phyloP scores from a whole-genome alignment of 805 yeast species.

The Saccharomycopsis synnaedendra region DNA sequence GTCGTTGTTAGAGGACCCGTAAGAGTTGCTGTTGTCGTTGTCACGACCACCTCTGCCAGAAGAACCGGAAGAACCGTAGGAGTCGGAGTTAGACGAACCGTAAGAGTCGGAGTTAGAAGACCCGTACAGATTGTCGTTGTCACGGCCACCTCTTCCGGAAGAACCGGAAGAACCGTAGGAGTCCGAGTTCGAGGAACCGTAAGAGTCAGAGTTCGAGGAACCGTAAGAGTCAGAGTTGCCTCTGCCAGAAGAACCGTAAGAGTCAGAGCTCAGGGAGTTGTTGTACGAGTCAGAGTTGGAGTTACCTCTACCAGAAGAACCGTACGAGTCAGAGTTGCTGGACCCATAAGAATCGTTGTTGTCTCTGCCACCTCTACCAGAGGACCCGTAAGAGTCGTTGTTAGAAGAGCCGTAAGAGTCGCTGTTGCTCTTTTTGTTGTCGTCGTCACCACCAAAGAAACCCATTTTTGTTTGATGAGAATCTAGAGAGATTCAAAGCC shows the following conservation, averaged over 20 bases:
- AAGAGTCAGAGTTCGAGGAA: conserved; percentile 17
- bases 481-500: neutral
- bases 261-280: conserved; percentile 16
- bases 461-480: conserved; percentile 8
- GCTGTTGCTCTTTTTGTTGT: conserved; percentile 17
- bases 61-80: conserved; percentile 20
- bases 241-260: conserved; percentile 24
- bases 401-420: conserved; percentile 14
- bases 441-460: conserved; percentile 20
- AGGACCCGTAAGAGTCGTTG: conserved; percentile 19
- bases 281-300: conserved; percentile 19
- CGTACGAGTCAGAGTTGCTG: conserved; percentile 15
- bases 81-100: conserved; percentile 19
- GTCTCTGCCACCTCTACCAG: conserved; percentile 17
- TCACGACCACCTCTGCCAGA: neutral
- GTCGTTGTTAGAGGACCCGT: conserved; percentile 18
- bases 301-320: conserved; percentile 15
- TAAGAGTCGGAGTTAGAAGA: conserved; percentile 21
- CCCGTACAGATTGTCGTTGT: conserved; percentile 26
- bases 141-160: conserved; percentile 14
- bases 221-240: conserved; percentile 23
- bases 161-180: conserved; percentile 21
- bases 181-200: conserved; percentile 14
- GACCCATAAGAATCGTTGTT: conserved; percentile 8
- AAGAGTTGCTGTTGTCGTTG: conserved; percentile 17